These are phyloP conservation scores for Tilletiopsis washingtonensis DNA, from an alignment of 1,284 basidiomycete species.

Conservation along the genomic window DNA sequence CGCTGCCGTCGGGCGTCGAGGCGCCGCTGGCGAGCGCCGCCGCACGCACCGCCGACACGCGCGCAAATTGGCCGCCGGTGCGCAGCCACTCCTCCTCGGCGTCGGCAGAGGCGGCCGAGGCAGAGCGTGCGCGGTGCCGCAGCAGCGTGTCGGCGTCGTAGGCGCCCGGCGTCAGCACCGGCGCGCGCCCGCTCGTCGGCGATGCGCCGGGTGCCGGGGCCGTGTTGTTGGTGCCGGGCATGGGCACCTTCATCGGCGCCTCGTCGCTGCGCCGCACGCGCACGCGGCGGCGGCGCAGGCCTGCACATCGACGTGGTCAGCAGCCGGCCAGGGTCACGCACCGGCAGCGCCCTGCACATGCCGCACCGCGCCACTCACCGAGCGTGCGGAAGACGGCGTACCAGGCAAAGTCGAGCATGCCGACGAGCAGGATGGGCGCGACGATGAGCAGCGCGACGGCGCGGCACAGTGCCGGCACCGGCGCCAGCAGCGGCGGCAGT, in stretches of 20 bases:
- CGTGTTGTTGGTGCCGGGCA: too few species aligned
- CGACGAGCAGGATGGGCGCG: slow-evolving; percentile 26
- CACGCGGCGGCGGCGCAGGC: slow-evolving; percentile 24
- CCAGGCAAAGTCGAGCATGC: slow-evolving; percentile 31
- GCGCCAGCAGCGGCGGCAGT: slow-evolving; percentile 9
- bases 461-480: slow-evolving; percentile 11
- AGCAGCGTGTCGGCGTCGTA: slow-evolving; percentile 38
- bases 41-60: slow-evolving; percentile 8
- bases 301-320: slow-evolving; percentile 1
- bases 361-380: slow-evolving; percentile 20
- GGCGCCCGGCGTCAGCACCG: slow-evolving; percentile 26
- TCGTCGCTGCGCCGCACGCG: slow-evolving; percentile 21
- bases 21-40: not conserved
- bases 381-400: slow-evolving; percentile 39
- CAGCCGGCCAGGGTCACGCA: too few species aligned
- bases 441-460: slow-evolving; percentile 25
- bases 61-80: slow-evolving; percentile 25
- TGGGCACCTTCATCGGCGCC: too few species aligned
- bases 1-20: not conserved
- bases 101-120: slow-evolving; percentile 20
- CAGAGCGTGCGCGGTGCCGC: slow-evolving; percentile 26
- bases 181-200: slow-evolving; percentile 8
- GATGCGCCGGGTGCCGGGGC: too few species aligned
- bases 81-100: slow-evolving; percentile 25
- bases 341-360: too few species aligned